phyloP scores from a whole-genome alignment of 306 rosid genomes.

The Fragaria ananassa region DNA sequence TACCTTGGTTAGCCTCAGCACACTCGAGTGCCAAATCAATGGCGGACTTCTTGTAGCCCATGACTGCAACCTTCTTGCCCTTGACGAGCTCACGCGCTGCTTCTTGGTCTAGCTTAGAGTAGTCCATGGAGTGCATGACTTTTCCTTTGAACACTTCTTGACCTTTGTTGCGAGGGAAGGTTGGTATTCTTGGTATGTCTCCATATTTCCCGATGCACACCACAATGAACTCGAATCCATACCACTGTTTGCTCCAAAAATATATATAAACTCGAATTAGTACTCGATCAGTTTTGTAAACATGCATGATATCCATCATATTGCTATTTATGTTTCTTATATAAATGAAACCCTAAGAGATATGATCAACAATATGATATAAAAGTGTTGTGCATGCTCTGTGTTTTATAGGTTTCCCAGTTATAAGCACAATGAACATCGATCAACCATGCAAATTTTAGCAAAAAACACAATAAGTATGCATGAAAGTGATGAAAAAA shows the following conservation, averaged over 20 bases:
- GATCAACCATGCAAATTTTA: neutral
- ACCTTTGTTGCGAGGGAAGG: constrained; percentile 33
- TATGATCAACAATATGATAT: neutral
- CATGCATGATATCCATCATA: neutral
- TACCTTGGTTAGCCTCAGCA: constrained; percentile 55
- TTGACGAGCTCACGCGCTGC: constrained; percentile 34
- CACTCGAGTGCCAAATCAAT: constrained; percentile 58
- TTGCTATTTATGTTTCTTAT: too few relatives aligned
- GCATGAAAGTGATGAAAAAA: neutral
- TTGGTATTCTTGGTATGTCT: constrained; percentile 46
- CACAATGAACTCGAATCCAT: constrained; percentile 52
- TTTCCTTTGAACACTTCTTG: constrained; percentile 46
- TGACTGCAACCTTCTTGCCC: constrained; percentile 47
- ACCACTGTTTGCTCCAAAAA: constrained; percentile 35
- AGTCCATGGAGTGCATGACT: constrained; percentile 51
- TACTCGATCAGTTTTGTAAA: neutral
- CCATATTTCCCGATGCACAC: constrained; percentile 61
- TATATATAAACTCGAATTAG: neutral
- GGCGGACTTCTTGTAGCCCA: constrained; percentile 57
- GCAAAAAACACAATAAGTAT: neutral
- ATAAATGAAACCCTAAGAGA: too few relatives aligned
- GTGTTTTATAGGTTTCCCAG: too few relatives aligned
- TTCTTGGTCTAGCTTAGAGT: constrained; percentile 46
- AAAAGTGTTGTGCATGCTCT: neutral
- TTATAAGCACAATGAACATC: neutral